Evolutionary conservation across 495 filamentous ascomycete species (phyloP).

Genomic region (Talaromyces nanjingensis): DNA sequence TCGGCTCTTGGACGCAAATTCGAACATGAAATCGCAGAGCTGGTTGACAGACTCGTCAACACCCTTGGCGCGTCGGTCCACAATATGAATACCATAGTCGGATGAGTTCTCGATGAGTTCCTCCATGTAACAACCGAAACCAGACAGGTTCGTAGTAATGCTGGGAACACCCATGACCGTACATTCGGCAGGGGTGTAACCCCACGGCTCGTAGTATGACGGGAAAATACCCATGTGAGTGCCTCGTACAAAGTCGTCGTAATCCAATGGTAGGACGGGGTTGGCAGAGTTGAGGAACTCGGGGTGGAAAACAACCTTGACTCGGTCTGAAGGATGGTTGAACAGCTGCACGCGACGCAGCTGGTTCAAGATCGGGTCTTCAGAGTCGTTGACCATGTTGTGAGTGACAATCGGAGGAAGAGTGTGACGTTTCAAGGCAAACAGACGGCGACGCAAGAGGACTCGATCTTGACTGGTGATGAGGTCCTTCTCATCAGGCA

Average conservation of each 20-base stretch:
- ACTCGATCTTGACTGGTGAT: slow-evolving; percentile 88
- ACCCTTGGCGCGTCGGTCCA: slow-evolving; percentile 91
- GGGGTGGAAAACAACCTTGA: slow-evolving; percentile 97
- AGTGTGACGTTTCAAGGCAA: slow-evolving; percentile 86
- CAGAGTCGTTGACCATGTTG: slow-evolving; percentile 92
- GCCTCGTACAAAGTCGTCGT: slow-evolving; percentile 96
- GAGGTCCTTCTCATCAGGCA: slow-evolving; percentile 93
- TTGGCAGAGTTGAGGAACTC: slow-evolving; percentile 96
- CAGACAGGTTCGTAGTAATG: slow-evolving; percentile 96
- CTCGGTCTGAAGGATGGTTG: slow-evolving; percentile 88
- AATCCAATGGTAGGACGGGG: slow-evolving; percentile 90
- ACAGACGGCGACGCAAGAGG: slow-evolving; percentile 82
- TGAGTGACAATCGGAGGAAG: slow-evolving; percentile 98
- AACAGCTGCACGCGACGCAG: slow-evolving; percentile 94
- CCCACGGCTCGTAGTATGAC: slow-evolving; percentile 99
- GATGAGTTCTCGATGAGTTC: slow-evolving; percentile 96
- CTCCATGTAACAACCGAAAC: slow-evolving; percentile 99
- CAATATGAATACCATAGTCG: slow-evolving; percentile 98
- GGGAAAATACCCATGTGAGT: slow-evolving; percentile 93
- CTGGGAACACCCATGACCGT: slow-evolving; percentile 99
- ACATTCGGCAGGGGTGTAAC: slow-evolving; percentile 96
- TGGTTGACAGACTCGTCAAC: slow-evolving; percentile 97
- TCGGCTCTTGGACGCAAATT: slow-evolving; percentile 89
- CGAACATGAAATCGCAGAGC: slow-evolving; percentile 85
- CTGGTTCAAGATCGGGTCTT: slow-evolving; percentile 94